Evolutionary conservation across 2,329 filamentous ascomycete species (phyloP).

Genomic region (Microdochium trichocladiopsis): DNA sequence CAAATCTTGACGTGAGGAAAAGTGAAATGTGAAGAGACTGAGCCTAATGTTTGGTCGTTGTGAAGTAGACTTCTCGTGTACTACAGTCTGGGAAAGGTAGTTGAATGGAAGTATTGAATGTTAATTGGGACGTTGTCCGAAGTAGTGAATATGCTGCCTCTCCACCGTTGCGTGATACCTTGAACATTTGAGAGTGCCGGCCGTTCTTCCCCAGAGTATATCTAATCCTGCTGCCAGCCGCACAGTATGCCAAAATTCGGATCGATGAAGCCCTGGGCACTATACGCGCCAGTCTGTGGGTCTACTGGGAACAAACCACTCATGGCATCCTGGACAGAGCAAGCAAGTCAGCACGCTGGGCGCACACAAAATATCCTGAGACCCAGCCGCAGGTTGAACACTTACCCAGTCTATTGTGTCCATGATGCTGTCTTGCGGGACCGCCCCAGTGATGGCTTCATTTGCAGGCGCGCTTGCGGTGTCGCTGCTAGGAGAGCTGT

Average conservation of each 20-base stretch:
- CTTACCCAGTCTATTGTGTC: conserved; percentile 62
- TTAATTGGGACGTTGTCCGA: too few species aligned
- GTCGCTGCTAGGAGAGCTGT: conserved; percentile 36
- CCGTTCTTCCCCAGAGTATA: too few species aligned
- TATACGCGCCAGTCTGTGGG: conserved; percentile 28
- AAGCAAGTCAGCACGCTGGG: background rate
- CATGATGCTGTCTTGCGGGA: conserved; percentile 26
- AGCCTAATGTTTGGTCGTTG: too few species aligned
- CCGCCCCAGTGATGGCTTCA: background rate
- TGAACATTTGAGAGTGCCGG: too few species aligned
- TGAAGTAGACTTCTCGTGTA: too few species aligned
- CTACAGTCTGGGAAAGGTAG: too few species aligned
- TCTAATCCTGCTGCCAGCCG: background rate
- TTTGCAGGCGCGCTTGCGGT: conserved; percentile 19
- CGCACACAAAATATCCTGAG: background rate
- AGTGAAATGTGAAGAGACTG: too few species aligned
- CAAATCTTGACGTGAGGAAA: too few species aligned
- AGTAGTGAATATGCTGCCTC: too few species aligned
- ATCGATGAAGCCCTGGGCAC: conserved; percentile 28
- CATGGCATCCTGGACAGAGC: background rate
- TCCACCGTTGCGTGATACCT: too few species aligned
- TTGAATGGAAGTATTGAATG: too few species aligned
- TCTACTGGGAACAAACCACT: conserved; percentile 27
- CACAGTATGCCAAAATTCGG: conserved; percentile 20
- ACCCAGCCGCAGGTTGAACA: conserved; percentile 7